phyloP scores from a whole-genome alignment of 495 filamentous ascomycete genomes.

The Massariosphaeria phaeospora region DNA sequence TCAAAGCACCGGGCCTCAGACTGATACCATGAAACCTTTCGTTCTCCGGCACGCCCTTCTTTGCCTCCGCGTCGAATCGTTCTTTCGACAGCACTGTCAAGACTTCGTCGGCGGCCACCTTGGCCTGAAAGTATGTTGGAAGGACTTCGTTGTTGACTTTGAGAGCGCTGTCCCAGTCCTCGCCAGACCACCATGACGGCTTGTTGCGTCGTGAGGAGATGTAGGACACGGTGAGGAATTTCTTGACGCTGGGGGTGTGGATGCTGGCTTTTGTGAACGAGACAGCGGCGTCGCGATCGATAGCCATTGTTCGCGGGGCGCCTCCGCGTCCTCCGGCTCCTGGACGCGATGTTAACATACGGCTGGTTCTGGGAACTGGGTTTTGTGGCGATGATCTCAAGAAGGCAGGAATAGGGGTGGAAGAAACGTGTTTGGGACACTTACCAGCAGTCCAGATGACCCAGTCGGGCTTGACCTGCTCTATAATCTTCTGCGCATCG shows the following conservation, averaged over 20 bases:
- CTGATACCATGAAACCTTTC: slow-evolving; percentile 57
- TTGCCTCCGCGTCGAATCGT: slow-evolving; percentile 38
- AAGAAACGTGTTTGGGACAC: slow-evolving; percentile 1
- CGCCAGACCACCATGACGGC: slow-evolving; percentile 65
- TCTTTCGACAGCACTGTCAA: slow-evolving; percentile 53
- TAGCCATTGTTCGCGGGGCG: slow-evolving; percentile 52
- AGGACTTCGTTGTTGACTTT: slow-evolving; percentile 52
- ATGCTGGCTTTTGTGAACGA: slow-evolving; percentile 65
- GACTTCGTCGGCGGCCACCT: slow-evolving; percentile 68
- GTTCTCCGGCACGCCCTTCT: slow-evolving; percentile 31
- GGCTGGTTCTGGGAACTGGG: not conserved
- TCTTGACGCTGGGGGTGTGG: slow-evolving; percentile 54
- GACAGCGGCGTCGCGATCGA: slow-evolving; percentile 59
- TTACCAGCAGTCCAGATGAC: slow-evolving; percentile 76
- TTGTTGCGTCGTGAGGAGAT: slow-evolving; percentile 53
- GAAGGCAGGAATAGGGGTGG: not conserved
- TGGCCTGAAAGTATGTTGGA: slow-evolving; percentile 66
- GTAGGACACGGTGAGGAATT: slow-evolving; percentile 72
- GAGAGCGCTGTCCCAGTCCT: slow-evolving; percentile 49
- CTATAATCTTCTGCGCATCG: slow-evolving; percentile 59
- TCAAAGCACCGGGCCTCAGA: slow-evolving; percentile 64
- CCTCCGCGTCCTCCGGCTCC: slow-evolving; percentile 75
- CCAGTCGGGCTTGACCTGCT: slow-evolving; percentile 58
- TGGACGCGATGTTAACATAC: slow-evolving; percentile 23
- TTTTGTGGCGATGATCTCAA: not conserved